phyloP scores from a whole-genome alignment of 208 protist species.

The Wallacemonas sp. region DNA sequence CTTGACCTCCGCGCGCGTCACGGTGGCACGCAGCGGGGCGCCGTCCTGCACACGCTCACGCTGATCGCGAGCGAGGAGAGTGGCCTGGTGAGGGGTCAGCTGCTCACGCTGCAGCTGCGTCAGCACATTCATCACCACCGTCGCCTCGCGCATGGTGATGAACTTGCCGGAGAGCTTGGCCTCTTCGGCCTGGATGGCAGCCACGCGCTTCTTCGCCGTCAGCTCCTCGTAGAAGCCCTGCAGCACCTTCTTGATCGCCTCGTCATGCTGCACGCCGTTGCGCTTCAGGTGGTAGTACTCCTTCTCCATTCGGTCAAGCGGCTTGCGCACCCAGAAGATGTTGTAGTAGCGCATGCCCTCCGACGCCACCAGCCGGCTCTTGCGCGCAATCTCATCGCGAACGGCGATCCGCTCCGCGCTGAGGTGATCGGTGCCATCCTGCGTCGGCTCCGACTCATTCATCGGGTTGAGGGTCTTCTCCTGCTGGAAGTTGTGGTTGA shows the following conservation, averaged over 20 bases:
- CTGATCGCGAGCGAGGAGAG: slow-evolving; percentile 62
- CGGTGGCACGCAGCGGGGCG: slow-evolving; percentile 43
- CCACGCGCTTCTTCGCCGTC: slow-evolving; percentile 82
- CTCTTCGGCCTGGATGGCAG: slow-evolving; percentile 88
- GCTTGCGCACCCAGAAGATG: slow-evolving; percentile 92
- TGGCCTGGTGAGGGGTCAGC: slow-evolving; percentile 84
- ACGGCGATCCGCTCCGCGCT: slow-evolving; percentile 67
- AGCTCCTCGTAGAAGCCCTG: slow-evolving; percentile 81
- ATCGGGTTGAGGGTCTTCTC: slow-evolving; percentile 90
- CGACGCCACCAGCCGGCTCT: slow-evolving; percentile 82
- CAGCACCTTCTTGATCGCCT: slow-evolving; percentile 80
- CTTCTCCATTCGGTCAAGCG: slow-evolving; percentile 91
- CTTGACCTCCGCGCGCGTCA: slow-evolving; percentile 22
- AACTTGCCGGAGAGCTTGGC: slow-evolving; percentile 87
- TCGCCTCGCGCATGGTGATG: slow-evolving; percentile 91
- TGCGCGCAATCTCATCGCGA: slow-evolving; percentile 79
- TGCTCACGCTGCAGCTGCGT: slow-evolving; percentile 85
- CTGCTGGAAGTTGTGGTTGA: slow-evolving; percentile 89
- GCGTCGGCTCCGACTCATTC: slow-evolving; percentile 74
- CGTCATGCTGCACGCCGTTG: slow-evolving; percentile 67
- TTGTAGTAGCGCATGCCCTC: slow-evolving; percentile 94
- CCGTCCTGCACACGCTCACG: slow-evolving; percentile 35
- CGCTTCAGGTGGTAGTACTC: slow-evolving; percentile 83
- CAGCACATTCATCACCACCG: slow-evolving; percentile 81
- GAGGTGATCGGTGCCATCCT: slow-evolving; percentile 61